Percentiles rank a stretch among this genome's conserved stretches.
Conservation (phyloP, 2,329 filamentous ascomycete species). For the Calonectria hawksworthii region DNA sequence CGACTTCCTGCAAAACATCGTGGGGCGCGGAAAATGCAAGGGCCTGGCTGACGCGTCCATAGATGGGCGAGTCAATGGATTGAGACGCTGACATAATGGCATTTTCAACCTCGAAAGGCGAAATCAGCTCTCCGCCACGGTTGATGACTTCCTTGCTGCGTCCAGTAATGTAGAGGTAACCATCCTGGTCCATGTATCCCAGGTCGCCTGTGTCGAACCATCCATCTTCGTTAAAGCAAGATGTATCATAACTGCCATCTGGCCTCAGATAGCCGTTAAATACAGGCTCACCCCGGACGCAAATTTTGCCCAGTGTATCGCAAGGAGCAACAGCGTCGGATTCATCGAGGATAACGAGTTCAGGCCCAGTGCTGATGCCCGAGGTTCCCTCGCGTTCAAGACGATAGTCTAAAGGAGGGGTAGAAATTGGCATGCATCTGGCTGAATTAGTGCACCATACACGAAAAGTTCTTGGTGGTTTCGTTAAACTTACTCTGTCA, state of each 20-base stretch:
- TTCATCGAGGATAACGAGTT: conserved; percentile 63
- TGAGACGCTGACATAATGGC: conserved; percentile 64
- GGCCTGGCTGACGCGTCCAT: conserved; percentile 61
- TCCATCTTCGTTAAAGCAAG: conserved; percentile 61
- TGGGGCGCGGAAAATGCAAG: conserved; percentile 68
- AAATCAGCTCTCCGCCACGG: conserved; percentile 71
- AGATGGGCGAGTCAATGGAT: conserved; percentile 57
- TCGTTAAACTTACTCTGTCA: conserved; percentile 63
- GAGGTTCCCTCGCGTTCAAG: conserved; percentile 68
- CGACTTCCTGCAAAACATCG: conserved; percentile 68
- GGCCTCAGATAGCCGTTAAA: conserved; percentile 64
- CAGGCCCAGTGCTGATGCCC: conserved; percentile 65
- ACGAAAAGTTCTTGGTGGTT: no score
- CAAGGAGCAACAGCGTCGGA: conserved; percentile 48
- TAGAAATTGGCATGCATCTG: conserved; percentile 70
- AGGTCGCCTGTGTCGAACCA: conserved; percentile 71
- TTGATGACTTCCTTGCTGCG: conserved; percentile 71
- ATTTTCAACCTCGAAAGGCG: conserved; percentile 71
- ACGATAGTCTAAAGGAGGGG: conserved; percentile 65
- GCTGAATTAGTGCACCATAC: neutral
- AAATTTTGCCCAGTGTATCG: conserved; percentile 61
- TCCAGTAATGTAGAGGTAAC: conserved; percentile 68
- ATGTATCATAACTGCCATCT: conserved; percentile 59
- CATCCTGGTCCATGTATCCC: conserved; percentile 64
- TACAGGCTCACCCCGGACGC: conserved; percentile 64